Conservation (phyloP, 2,329 filamentous ascomycete genomes). For the Phyllosticta citriasiana region DNA sequence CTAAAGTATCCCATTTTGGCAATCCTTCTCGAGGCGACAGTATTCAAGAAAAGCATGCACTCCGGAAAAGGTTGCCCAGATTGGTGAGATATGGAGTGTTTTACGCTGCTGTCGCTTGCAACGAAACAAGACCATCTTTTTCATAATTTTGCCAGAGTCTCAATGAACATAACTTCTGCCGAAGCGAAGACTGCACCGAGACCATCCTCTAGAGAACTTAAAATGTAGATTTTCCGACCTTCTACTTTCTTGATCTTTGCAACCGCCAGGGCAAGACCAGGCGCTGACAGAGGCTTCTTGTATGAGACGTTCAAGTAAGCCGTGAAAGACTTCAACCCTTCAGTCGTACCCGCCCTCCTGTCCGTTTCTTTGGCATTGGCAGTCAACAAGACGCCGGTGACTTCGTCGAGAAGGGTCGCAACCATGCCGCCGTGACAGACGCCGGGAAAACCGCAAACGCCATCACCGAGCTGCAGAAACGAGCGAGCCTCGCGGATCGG, state of each 20-base stretch:
- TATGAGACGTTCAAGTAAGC: constrained; percentile 49
- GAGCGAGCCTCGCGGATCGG: constrained; percentile 28
- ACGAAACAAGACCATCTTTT: not conserved
- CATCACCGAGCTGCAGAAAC: constrained; percentile 38
- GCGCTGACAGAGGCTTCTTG: constrained; percentile 42
- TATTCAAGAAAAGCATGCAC: not conserved
- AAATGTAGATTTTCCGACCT: constrained; percentile 45
- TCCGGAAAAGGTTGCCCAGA: too few species aligned
- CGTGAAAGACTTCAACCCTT: constrained; percentile 28
- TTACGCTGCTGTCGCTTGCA: not conserved
- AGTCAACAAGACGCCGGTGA: constrained; percentile 41
- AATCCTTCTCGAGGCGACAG: too few species aligned
- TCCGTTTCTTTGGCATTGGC: constrained; percentile 28
- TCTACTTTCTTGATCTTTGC: constrained; percentile 37
- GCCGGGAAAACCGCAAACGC: constrained; percentile 44
- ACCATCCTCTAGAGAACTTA: constrained; percentile 41
- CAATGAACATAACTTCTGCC: constrained; percentile 45
- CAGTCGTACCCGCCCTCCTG: not conserved
- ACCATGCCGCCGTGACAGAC: constrained; percentile 50
- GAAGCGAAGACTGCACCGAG: constrained; percentile 39
- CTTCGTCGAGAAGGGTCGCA: constrained; percentile 49
- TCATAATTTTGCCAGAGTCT: constrained; percentile 2
- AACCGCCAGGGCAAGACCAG: constrained; percentile 38
- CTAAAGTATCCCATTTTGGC: too few species aligned
- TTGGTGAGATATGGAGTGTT: too few species aligned